Conservation (phyloP, 306 rosid species). For the Lathyrus oleraceus region DNA sequence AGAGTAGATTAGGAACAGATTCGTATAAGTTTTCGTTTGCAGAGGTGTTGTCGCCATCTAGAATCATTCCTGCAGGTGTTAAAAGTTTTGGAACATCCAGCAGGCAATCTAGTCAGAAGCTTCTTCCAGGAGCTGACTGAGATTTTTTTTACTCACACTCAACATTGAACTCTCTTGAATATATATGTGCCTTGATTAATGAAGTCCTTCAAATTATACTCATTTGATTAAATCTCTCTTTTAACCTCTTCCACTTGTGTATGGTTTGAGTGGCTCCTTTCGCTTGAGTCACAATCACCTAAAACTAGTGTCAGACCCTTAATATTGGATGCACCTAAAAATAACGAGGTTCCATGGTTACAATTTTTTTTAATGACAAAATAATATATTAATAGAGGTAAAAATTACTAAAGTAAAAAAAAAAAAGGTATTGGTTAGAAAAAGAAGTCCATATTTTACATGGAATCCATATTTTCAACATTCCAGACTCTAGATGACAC, state of each 20-base stretch:
- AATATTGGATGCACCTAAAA: too few species aligned
- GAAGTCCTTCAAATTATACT: background rate
- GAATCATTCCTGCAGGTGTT: constrained; percentile 58
- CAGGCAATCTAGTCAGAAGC: constrained; percentile 51
- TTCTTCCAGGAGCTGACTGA: constrained; percentile 78
- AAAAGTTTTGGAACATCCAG: constrained; percentile 68
- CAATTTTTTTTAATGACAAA: too few species aligned
- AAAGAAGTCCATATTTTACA: too few species aligned
- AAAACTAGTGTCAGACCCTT: too few species aligned
- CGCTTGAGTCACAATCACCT: too few species aligned
- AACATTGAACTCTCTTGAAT: constrained; percentile 13
- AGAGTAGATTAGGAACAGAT: constrained; percentile 87
- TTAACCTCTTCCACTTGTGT: background rate
- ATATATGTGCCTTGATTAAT: constrained; percentile 4
- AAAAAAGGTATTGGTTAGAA: too few species aligned
- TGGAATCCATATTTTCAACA: too few species aligned
- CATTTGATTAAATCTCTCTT: background rate
- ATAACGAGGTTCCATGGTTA: too few species aligned
- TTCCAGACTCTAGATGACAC: too few species aligned
- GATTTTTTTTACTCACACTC: constrained; percentile 6
- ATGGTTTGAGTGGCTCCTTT: background rate
- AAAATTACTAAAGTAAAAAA: too few species aligned
- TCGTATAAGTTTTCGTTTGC: constrained; percentile 72
- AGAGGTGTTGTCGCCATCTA: constrained; percentile 86
- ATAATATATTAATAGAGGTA: too few species aligned